Percentiles rank a stretch among this genome's conserved stretches.
Conservation (phyloP, 306 rosid genomes). For the Senna tora region DNA sequence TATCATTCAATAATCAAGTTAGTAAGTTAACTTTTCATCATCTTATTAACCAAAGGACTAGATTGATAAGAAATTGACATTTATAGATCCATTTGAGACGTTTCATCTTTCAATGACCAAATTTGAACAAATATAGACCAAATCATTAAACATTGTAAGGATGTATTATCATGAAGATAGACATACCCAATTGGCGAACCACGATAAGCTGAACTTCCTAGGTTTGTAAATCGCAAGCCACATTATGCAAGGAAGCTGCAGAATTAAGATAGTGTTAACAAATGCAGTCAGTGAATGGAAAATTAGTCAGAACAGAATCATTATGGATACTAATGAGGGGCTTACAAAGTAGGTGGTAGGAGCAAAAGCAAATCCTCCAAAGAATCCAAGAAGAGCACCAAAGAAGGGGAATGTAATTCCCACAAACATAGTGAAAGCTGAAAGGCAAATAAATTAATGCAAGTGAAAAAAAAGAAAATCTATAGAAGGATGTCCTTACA, state of each 20-base stretch:
- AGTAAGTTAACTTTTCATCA: too few species aligned
- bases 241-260: conserved; percentile 73
- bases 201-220: conserved; percentile 55
- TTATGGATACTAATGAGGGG: background rate
- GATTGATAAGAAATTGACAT: too few species aligned
- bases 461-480: background rate
- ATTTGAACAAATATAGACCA: too few species aligned
- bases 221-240: conserved; percentile 77
- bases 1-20: too few species aligned
- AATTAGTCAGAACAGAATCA: background rate
- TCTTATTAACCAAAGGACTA: too few species aligned
- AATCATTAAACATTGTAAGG: background rate
- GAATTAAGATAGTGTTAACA: conserved; percentile 3
- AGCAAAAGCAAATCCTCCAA: conserved; percentile 84
- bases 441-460: conserved; percentile 20
- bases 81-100: too few species aligned
- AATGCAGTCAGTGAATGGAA: background rate
- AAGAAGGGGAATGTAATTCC: conserved; percentile 78
- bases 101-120: too few species aligned
- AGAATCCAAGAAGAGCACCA: conserved; percentile 64
- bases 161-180: background rate
- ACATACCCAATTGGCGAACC: conserved; percentile 77
- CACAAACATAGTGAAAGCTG: conserved; percentile 74
- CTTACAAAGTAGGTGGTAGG: conserved; percentile 79
- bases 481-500: background rate